Evolutionary conservation across 2,329 filamentous ascomycete genomes (phyloP).

Genomic region (Fusarium sp.): DNA sequence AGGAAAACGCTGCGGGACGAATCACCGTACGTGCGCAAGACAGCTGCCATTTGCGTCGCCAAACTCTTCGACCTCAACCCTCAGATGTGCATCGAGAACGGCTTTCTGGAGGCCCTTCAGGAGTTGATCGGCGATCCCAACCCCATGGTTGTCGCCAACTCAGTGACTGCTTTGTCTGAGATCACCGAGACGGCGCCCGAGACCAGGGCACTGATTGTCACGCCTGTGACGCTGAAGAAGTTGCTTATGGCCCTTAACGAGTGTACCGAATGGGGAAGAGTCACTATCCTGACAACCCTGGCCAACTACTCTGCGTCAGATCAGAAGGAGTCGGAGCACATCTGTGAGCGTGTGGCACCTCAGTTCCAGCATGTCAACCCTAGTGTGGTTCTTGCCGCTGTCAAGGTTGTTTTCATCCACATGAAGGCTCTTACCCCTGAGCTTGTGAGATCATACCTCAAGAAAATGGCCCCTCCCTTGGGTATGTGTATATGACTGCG

Average conservation of each 20-base stretch:
- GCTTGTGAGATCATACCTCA: conserved; percentile 83
- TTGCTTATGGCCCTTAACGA: conserved; percentile 96
- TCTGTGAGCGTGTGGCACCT: conserved; percentile 93
- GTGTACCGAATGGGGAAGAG: conserved; percentile 97
- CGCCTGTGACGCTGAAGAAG: conserved; percentile 87
- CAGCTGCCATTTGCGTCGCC: conserved; percentile 95
- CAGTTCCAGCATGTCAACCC: conserved; percentile 99
- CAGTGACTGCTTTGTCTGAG: conserved; percentile 90
- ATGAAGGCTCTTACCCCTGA: conserved; percentile 87
- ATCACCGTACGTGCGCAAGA: conserved; percentile 98
- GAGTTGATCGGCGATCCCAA: conserved; percentile 98
- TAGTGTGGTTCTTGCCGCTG: conserved; percentile 94
- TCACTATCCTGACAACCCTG: conserved; percentile 89
- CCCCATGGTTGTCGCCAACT: conserved; percentile 99
- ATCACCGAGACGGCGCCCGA: conserved; percentile 92
- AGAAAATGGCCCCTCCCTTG: conserved; percentile 98
- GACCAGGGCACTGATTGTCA: conserved; percentile 86
- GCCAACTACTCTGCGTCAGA: conserved; percentile 89
- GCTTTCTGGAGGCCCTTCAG: conserved; percentile 91
- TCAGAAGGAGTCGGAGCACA: conserved; percentile 95
- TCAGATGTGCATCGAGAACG: conserved; percentile 92
- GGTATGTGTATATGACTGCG: conserved; percentile 64
- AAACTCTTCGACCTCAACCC: conserved; percentile 98
- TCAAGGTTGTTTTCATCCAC: conserved; percentile 97
- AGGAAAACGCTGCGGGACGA: conserved; percentile 96